phyloP scores from a whole-genome alignment of 2,329 filamentous ascomycete genomes.

The Colletotrichum cordylinicola region DNA sequence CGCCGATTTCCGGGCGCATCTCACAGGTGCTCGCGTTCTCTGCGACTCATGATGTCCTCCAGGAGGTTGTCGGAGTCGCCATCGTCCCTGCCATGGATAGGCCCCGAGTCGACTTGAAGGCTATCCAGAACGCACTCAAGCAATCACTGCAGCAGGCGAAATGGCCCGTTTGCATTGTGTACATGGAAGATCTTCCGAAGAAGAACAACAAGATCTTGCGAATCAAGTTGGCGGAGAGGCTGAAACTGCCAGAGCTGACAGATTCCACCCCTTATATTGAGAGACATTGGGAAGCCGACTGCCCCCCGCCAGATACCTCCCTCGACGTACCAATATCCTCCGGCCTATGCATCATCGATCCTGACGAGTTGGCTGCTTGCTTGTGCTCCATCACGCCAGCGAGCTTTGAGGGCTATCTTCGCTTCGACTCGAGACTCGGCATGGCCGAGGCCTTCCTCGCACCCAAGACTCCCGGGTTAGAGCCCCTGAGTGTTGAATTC shows the following conservation, averaged over 20 bases:
- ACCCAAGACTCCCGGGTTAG: constrained; percentile 13
- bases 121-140: constrained; percentile 51
- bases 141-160: constrained; percentile 57
- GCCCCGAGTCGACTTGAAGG: constrained; percentile 52
- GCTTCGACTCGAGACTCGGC: not conserved
- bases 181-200: constrained; percentile 61
- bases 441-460: constrained; percentile 28
- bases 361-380: constrained; percentile 28
- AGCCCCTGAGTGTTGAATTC: not conserved
- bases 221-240: constrained; percentile 55
- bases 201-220: constrained; percentile 64
- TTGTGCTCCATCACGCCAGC: constrained; percentile 23
- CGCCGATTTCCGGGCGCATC: constrained; percentile 51
- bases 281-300: constrained; percentile 56
- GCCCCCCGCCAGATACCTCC: constrained; percentile 52
- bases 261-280: constrained; percentile 48
- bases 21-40: constrained; percentile 59
- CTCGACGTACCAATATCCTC: constrained; percentile 46
- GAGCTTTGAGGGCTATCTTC: constrained; percentile 23
- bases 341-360: constrained; percentile 37
- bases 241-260: constrained; percentile 48
- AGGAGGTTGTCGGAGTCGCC: constrained; percentile 60
- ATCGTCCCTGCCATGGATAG: constrained; percentile 51
- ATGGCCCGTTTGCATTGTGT: constrained; percentile 55
- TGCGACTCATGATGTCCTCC: constrained; percentile 55